These are phyloP conservation scores for Cercospora citrullina DNA, from an alignment of 2,329 filamentous ascomycete species.

Conservation along the genomic window DNA sequence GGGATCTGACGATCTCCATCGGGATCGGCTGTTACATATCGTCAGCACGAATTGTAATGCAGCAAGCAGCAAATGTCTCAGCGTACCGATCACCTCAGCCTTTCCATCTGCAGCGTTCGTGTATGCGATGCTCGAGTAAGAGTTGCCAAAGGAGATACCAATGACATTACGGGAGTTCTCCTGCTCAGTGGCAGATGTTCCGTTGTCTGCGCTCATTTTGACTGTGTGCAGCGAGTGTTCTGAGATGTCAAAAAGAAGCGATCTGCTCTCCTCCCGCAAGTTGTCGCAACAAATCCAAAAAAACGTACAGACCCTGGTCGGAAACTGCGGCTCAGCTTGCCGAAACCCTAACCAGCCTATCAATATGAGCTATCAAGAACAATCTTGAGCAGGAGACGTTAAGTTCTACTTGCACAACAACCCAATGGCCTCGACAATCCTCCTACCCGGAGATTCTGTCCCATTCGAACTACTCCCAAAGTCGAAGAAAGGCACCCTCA, in stretches of 20 bases:
- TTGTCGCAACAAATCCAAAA: constrained; percentile 6
- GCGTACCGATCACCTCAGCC: constrained; percentile 76
- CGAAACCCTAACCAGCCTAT: constrained; percentile 7
- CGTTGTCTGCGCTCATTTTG: constrained; percentile 55
- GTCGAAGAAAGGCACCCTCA: constrained; percentile 65
- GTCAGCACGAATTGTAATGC: not conserved
- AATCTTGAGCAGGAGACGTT: not conserved
- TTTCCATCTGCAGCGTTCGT: constrained; percentile 78
- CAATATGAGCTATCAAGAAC: not conserved
- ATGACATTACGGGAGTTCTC: constrained; percentile 60
- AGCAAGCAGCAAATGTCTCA: not conserved
- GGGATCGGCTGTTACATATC: constrained; percentile 70
- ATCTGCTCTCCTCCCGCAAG: not conserved
- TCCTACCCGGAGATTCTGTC: constrained; percentile 80
- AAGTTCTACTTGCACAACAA: not conserved
- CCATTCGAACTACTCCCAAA: constrained; percentile 66
- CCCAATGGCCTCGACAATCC: constrained; percentile 49
- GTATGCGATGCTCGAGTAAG: constrained; percentile 94
- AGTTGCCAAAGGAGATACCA: constrained; percentile 97
- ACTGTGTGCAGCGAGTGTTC: constrained; percentile 6
- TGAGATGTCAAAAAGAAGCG: not conserved
- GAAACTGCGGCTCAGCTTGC: not conserved
- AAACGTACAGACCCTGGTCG: constrained; percentile 7
- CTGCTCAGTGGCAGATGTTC: constrained; percentile 51
- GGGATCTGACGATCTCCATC: constrained; percentile 99